Evolutionary conservation across 2,329 filamentous ascomycete species (phyloP).

Genomic region (Trichophyton benhamiae): DNA sequence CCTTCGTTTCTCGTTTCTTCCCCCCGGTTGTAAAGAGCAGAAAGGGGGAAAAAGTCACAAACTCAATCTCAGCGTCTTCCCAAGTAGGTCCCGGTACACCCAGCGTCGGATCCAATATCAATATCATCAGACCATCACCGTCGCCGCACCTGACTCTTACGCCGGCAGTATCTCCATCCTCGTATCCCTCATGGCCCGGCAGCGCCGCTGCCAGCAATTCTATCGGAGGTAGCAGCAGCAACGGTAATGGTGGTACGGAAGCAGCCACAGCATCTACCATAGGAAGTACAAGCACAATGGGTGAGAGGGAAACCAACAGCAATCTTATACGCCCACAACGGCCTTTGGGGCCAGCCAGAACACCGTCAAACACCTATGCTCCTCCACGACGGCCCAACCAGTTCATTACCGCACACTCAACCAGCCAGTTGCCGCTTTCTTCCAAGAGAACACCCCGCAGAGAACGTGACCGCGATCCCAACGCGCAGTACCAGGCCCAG

Average conservation of each 20-base stretch:
- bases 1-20: background rate
- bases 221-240: conserved; percentile 1
- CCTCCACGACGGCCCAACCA: conserved; percentile 44
- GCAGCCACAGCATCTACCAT: background rate
- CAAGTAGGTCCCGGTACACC: background rate
- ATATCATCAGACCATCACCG: background rate
- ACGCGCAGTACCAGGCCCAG: conserved; percentile 66
- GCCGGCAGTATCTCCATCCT: background rate
- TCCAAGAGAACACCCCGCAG: conserved; percentile 31
- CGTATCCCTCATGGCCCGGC: conserved; percentile 11
- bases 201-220: conserved; percentile 4
- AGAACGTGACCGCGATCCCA: conserved; percentile 47
- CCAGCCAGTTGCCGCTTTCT: conserved; percentile 45
- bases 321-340: conserved; percentile 44
- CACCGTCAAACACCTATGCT: conserved; percentile 70
- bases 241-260: background rate
- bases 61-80: background rate
- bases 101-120: background rate
- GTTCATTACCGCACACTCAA: conserved; percentile 35
- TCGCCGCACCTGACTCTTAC: background rate
- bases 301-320: background rate
- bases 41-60: background rate
- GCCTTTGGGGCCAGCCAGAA: conserved; percentile 56
- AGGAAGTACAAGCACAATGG: background rate
- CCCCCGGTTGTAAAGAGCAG: background rate